These are phyloP conservation scores for Amaranthus tricolor DNA, from an alignment of 179 eudicot genomes.

Conservation along the genomic window DNA sequence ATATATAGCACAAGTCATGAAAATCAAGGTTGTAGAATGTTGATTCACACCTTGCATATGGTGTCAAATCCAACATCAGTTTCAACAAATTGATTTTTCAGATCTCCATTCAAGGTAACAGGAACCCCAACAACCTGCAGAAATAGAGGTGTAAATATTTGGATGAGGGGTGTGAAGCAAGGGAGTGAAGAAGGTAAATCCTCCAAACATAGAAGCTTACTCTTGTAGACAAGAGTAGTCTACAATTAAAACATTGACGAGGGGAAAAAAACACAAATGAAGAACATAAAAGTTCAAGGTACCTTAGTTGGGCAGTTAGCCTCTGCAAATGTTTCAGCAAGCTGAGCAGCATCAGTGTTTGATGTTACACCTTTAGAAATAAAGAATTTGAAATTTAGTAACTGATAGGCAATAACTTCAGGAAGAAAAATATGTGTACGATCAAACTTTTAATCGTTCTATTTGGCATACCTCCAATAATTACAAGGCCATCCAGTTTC, in stretches of 20 bases:
- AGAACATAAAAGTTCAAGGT: not conserved
- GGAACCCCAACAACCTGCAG: conserved; percentile 97
- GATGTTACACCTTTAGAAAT: conserved; percentile 82
- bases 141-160: not conserved
- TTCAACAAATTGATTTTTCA: conserved; percentile 96
- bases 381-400: not conserved
- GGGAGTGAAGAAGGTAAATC: not conserved
- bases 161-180: not conserved
- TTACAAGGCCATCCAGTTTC: conserved; percentile 89
- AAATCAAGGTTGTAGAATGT: not conserved
- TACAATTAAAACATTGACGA: not conserved
- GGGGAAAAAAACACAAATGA: not conserved
- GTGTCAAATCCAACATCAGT: conserved; percentile 97
- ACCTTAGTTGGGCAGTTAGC: conserved; percentile 91
- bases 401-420: not conserved
- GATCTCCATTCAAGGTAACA: conserved; percentile 94
- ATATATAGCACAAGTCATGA: not conserved
- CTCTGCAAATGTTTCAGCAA: conserved; percentile 91
- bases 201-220: conserved; percentile 3
- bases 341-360: conserved; percentile 98
- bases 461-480: conserved; percentile 72
- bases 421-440: not conserved
- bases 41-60: conserved; percentile 71
- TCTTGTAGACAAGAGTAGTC: conserved; percentile 8
- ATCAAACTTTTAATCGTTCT: not conserved